Conservation (phyloP, 345 rosid species). For the Populus davidiana region DNA sequence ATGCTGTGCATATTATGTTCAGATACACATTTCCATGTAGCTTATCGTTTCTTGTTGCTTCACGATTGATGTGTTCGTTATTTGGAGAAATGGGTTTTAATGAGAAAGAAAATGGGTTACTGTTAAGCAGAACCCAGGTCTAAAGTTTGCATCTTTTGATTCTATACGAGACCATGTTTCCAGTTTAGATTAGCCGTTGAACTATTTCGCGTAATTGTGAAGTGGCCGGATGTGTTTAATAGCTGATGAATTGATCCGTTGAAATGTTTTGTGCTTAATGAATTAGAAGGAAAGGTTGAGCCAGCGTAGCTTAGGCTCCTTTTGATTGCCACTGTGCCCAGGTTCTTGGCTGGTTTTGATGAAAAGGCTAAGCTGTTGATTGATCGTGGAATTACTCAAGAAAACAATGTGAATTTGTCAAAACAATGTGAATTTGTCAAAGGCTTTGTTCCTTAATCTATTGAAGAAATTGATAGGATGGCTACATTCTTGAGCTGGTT, state of each 20-base stretch:
- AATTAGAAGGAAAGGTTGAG: conserved; percentile 47
- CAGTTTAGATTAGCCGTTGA: conserved; percentile 45
- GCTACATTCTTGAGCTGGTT: conserved; percentile 51
- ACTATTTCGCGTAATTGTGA: conserved; percentile 48
- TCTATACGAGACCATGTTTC: conserved; percentile 34
- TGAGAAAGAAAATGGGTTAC: conserved; percentile 37
- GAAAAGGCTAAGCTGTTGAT: conserved; percentile 51
- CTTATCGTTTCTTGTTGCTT: conserved; percentile 8
- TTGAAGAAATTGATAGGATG: conserved; percentile 56
- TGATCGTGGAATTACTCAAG: conserved; percentile 45
- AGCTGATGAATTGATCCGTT: conserved; percentile 47
- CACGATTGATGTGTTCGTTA: conserved; percentile 41
- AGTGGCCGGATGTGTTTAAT: conserved; percentile 44
- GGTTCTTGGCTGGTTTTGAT: conserved; percentile 51
- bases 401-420: conserved; percentile 50
- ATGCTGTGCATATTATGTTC: conserved; percentile 1
- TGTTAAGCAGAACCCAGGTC: conserved; percentile 41
- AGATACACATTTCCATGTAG: background rate
- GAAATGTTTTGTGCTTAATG: conserved; percentile 39
- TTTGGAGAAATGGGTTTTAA: conserved; percentile 41
- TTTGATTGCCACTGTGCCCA: conserved; percentile 37
- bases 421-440: conserved; percentile 58
- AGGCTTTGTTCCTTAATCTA: conserved; percentile 54
- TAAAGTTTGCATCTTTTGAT: conserved; percentile 35
- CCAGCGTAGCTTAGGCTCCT: conserved; percentile 51